Percentiles rank a stretch among this genome's conserved stretches.
Evolutionary conservation across 257 asterid species (phyloP).

Genomic region (Ligustrum vulgare): DNA sequence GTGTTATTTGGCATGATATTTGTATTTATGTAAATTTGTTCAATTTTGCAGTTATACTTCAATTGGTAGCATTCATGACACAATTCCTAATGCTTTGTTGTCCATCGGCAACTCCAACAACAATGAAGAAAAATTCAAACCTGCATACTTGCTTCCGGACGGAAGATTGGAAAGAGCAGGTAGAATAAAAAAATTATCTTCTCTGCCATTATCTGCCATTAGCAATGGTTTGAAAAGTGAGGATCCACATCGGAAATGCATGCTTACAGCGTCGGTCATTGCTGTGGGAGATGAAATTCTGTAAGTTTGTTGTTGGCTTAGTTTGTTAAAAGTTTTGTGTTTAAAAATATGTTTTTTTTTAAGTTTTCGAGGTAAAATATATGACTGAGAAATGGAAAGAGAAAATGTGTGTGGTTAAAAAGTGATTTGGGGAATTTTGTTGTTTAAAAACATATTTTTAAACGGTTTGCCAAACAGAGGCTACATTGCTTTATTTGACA

Average conservation of each 20-base stretch:
- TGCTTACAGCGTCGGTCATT: conserved; percentile 63
- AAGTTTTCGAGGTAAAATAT: too few relatives aligned
- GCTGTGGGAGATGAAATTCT: conserved; percentile 89
- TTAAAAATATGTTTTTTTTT: too few relatives aligned
- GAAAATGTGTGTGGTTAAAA: too few relatives aligned
- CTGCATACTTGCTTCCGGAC: conserved; percentile 81
- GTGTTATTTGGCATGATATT: not conserved
- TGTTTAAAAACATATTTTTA: too few relatives aligned
- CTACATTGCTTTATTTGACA: conserved; percentile 4
- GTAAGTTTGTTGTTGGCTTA: conserved; percentile 67
- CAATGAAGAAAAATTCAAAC: conserved; percentile 55
- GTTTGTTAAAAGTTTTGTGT: too few relatives aligned
- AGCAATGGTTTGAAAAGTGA: conserved; percentile 58
- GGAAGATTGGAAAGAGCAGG: conserved; percentile 98
- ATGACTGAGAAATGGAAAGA: too few relatives aligned
- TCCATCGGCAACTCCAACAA: conserved; percentile 39
- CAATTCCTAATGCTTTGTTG: conserved; percentile 77
- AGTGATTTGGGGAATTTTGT: too few relatives aligned
- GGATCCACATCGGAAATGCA: conserved; percentile 36
- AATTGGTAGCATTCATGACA: conserved; percentile 92
- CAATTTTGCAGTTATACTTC: conserved; percentile 77
- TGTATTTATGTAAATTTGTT: conserved; percentile 13
- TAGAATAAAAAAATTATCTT: conserved; percentile 57
- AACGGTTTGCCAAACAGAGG: too few relatives aligned
- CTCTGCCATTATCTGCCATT: conserved; percentile 40